Evolutionary conservation across 345 rosid species (phyloP).

Genomic region (Streptanthus diversifolius): DNA sequence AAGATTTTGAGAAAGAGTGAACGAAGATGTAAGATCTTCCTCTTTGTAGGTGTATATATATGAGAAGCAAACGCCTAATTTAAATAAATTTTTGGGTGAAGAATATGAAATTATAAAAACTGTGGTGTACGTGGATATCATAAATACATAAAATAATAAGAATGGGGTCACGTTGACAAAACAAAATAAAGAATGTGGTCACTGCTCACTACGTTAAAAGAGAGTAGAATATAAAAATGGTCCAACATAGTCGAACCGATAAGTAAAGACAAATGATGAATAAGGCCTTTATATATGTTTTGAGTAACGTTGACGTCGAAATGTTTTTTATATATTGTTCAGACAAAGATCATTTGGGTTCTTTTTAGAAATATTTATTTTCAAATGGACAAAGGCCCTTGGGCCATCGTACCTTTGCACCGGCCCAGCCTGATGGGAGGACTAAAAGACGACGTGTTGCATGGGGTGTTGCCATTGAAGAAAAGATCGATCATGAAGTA

Average conservation of each 20-base stretch:
- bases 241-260: not conserved
- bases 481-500: no score
- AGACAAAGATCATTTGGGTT: no score
- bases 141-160: not conserved
- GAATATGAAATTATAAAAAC: not conserved
- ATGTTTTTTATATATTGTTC: no score
- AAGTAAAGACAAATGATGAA: not conserved
- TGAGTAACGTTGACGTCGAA: no score
- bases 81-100: not conserved
- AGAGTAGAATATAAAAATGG: not conserved
- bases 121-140: not conserved
- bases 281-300: no score
- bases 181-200: no score
- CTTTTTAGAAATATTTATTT: no score
- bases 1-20: not conserved
- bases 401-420: no score
- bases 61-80: not conserved
- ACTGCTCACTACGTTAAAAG: not conserved
- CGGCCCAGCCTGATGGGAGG: no score
- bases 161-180: not conserved
- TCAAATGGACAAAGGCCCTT: no score
- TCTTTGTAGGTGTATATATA: not conserved
- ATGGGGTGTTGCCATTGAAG: no score
- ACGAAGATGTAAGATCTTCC: not conserved
- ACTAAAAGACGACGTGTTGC: no score